Base-by-base conservation (phyloP, 1,139 yeast genomes). In the Debaryomycetaceae sp. region DNA sequence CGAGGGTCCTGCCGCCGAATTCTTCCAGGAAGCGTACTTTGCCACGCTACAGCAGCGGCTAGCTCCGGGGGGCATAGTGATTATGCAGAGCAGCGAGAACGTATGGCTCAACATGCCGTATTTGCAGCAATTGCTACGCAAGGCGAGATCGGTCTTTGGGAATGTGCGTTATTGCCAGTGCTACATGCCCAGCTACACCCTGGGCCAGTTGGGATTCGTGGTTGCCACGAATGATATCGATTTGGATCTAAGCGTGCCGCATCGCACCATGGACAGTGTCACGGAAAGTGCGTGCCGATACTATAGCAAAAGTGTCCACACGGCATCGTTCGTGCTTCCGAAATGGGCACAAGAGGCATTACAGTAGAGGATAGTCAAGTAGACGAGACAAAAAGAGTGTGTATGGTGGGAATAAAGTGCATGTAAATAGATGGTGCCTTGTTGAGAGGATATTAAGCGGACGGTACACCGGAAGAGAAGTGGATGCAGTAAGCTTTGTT, bases 1-100 rank as follows among this genome's bases (percentile, higher is more conserved):
- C 2, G 97, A 90, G 47, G 98, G 98, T 1, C 98, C 98, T 7
- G 98, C 98, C 3, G 95, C 78, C 45, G 83, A 85, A 27, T 80
- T 90, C 41, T 90, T 90, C 65, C 87, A 86, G 55, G 68, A 72
- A 40, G 75, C 73, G 36, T 90, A 87, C 60, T 90, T 87, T 55
- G 65, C 73, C 47, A 63, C 90, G 30, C 61, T 90, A 32, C 51
- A 62, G 37, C 71, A 73, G 36, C 85, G 95, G 2, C 67, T 87
- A 34, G 50, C 47, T 25, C 68, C 73, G 23, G 66, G 77, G 40
- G 93, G 95, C 19, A 76, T 86, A 25, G 83, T 87, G 32, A 81
- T 92, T 31, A 85, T 90, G 68, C 96, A 87, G 56, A 86, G 86
- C 26, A 73, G 87, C 30, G 98, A 90, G 55, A 85, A 79, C 53